Base-by-base conservation (phyloP, 1,139 yeast species). In the Protomyces inouyei region DNA sequence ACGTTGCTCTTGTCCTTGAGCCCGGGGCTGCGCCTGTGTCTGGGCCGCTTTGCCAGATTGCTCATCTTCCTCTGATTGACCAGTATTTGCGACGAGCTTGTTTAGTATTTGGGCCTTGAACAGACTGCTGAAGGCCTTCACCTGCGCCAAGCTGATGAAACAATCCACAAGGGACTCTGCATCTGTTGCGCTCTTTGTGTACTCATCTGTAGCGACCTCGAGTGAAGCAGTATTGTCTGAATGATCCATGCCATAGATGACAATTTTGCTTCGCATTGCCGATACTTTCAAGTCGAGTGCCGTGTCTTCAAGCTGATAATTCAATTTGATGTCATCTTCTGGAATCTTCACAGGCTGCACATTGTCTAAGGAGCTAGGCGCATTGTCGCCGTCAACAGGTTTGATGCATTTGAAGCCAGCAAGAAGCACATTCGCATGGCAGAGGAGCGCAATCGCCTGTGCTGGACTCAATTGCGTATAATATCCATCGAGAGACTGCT, bases 381-480 rank as follows among this genome's bases (percentile, higher is more conserved):
- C 10, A 23, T 37, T 56, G 46, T 28, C 23, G 32, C 23, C 57
- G 38, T 65, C 68, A 9, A 57, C 59, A 3, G 54, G 38, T 10
- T 68, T 68, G 14, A 67, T 37, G 40, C 66, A 66, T 21, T 55
- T 57, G 60, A 67, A 68, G 10, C 69, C 70, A 6, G 57, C 59
- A 6, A 64, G 57, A 25, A 68, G 67, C 69, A 68, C 66, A 12
- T 64, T 57, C 1, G 68, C 65, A 45, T 68, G 69, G 32, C 64
- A 46, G 5, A 68, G 57, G 48, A 64, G 43, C 18, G 69, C 69
- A 2, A 68, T 28, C 14, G 65, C 65, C n/a, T 68, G 69, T 53
- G 56, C 55, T 21, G 66, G 55, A 12, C 23, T 55, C 16, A 64
- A 51, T 8, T 64, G 63, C 6, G 35, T 59, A n/a, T 53, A 28